A percentile compares a stretch with the other conserved stretches of the same genome.
Evolutionary conservation across 371 early-diverging fungal genomes (phyloP).

Genomic region (Mucor mucedo): DNA sequence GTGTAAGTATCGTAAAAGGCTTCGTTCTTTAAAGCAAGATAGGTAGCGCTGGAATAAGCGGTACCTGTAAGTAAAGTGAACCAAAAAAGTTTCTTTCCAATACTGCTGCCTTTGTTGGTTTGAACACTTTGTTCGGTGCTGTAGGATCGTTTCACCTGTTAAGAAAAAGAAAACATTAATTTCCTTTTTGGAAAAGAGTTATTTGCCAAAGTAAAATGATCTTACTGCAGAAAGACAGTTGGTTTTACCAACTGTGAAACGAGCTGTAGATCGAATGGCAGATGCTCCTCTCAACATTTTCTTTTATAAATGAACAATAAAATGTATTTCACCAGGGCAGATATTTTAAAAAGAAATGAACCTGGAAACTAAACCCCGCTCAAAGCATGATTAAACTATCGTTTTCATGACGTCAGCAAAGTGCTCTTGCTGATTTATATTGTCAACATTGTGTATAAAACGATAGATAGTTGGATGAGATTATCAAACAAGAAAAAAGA

Average conservation of each 20-base stretch:
- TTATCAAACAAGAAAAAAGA: too few species aligned
- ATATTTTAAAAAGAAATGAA: background rate
- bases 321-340: background rate
- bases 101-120: slow-evolving; percentile 1
- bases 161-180: background rate
- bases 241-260: slow-evolving; percentile 14
- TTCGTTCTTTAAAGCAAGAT: slow-evolving; percentile 48
- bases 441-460: too few species aligned
- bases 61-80: slow-evolving; percentile 35
- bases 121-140: slow-evolving; percentile 11
- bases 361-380: too few species aligned
- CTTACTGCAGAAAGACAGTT: slow-evolving; percentile 22
- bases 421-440: too few species aligned
- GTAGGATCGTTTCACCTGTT: slow-evolving; percentile 21
- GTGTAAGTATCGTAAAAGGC: slow-evolving; percentile 52
- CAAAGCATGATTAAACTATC: too few species aligned
- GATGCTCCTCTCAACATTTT: slow-evolving; percentile 33
- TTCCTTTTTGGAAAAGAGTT: background rate
- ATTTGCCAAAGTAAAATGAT: background rate
- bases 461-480: too few species aligned
- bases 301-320: too few species aligned
- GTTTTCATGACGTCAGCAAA: too few species aligned
- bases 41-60: slow-evolving; percentile 47
- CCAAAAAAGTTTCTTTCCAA: slow-evolving; percentile 43
- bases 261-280: slow-evolving; percentile 25